A percentile compares a stretch with the other conserved stretches of the same genome.
phyloP scores from a whole-genome alignment of 345 rosid species.

The Lenwebbia sp. region DNA sequence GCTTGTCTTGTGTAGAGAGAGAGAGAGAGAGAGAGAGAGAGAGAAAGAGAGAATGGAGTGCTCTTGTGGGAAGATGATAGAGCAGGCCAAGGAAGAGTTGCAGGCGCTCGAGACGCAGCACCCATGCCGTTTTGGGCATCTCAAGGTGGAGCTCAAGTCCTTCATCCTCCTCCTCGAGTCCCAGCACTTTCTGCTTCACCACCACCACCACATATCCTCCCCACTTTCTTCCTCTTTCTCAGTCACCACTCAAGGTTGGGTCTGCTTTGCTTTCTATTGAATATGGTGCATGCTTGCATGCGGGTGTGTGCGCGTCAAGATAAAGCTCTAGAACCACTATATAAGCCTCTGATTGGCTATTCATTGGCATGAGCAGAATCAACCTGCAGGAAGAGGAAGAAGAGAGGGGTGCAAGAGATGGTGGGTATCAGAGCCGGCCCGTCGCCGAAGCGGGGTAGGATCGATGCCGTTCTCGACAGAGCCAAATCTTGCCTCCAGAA shows the following conservation, averaged over 20 bases:
- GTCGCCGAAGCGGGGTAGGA: background rate
- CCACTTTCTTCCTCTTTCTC: conserved; percentile 2
- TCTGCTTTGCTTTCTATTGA: background rate
- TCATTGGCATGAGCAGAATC: conserved; percentile 1
- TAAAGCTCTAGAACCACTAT: background rate
- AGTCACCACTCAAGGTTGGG: conserved; percentile 32
- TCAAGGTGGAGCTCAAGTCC: conserved; percentile 32
- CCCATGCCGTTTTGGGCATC: conserved; percentile 27
- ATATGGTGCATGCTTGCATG: background rate
- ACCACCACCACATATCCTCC: background rate
- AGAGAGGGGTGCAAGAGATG: background rate
- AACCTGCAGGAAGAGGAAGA: conserved; percentile 8
- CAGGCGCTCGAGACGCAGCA: conserved; percentile 25
- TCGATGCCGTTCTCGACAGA: conserved; percentile 12
- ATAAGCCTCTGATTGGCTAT: background rate
- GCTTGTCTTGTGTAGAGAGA: background rate
- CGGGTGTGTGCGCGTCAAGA: background rate
- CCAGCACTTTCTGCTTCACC: conserved; percentile 1
- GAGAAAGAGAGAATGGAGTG: background rate
- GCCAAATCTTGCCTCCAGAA: conserved; percentile 9
- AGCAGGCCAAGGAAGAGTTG: conserved; percentile 35
- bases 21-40: background rate
- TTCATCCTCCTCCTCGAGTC: conserved; percentile 25
- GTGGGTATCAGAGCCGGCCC: background rate
- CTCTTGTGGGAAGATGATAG: conserved; percentile 24